Conservation (phyloP, 2,329 filamentous ascomycete genomes). For the Arachnomyces sp. region DNA sequence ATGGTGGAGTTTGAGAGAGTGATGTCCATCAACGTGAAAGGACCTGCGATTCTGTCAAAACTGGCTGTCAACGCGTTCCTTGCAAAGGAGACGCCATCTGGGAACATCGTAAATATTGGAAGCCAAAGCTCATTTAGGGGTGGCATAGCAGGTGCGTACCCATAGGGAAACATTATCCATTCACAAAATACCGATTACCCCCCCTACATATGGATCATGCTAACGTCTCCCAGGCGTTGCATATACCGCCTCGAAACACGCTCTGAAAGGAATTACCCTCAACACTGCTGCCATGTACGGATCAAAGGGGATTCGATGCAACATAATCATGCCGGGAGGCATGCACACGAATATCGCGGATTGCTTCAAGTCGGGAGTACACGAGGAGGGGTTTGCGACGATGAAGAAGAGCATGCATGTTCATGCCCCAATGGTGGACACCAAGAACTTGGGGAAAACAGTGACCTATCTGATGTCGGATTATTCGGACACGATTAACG, state of each 20-base stretch:
- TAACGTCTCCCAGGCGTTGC: conserved; percentile 31
- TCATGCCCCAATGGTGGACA: conserved; percentile 14
- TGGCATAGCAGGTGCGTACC: conserved; percentile 29
- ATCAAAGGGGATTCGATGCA: conserved; percentile 44
- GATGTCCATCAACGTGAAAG: conserved; percentile 50
- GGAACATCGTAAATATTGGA: conserved; percentile 46
- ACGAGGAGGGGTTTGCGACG: conserved; percentile 19
- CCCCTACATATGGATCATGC: too few relatives aligned
- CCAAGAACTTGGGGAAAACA: conserved; percentile 18
- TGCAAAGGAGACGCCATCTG: conserved; percentile 26
- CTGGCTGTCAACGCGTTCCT: conserved; percentile 43
- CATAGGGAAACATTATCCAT: conserved; percentile 29
- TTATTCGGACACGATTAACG: conserved; percentile 22
- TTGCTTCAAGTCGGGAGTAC: conserved; percentile 26
- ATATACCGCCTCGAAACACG: conserved; percentile 49
- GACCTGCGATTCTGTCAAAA: conserved; percentile 46
- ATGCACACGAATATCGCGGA: conserved; percentile 50
- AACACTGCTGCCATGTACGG: conserved; percentile 52
- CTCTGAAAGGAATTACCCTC: conserved; percentile 46
- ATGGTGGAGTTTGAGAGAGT: conserved; percentile 45
- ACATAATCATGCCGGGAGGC: conserved; percentile 45
- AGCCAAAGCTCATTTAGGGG: conserved; percentile 31
- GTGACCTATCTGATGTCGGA: conserved; percentile 21
- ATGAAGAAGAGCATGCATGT: conserved; percentile 10
- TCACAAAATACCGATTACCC: too few relatives aligned